Base-by-base conservation (phyloP, 2,329 filamentous ascomycete genomes). In the Alternaria sp. region DNA sequence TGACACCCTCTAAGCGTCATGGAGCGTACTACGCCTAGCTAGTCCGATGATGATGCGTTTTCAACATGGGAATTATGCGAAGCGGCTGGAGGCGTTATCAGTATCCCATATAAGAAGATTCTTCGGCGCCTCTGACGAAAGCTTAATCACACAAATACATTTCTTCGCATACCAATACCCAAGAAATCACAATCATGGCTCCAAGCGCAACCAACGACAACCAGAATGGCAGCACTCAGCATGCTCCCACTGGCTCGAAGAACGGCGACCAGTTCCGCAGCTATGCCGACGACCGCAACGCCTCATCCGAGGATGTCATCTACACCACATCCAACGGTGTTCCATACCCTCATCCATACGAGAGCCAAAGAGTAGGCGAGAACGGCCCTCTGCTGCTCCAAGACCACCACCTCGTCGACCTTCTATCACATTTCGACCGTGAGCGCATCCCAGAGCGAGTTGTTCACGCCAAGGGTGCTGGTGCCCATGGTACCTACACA, bases 271-370 rank as follows among this genome's bases (percentile, higher is more conserved):
- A 80, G 40, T 72, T 80, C 71, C 77, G 80, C 61, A 77, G 81
- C 67, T 85, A 85, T 68, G 73, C 72, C 53, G 82, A 82, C 32
- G 83, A 85, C 68, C 79, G 82, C 53, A 79, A 82, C 46, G 74
- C 82, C 12, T 73, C 76, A 9, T 78, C 81, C 4, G 72, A 83
- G 61, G 79, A 85, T 53, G 81, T 81, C 13, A 63, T 86, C 13
- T 90, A 90, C 76, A 81, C 84, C 28, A 85, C 86, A 46, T 84
- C 83, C 77, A 89, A 87, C 75, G 86, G 85, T 59, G 83, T 81
- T 1, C 86, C 87, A 1, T 82, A 87, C 67, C 81, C 87, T 9
- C 86, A 89, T 67, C 85, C 86, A 1, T 88, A 89, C 68, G 86
- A 87, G 70, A 73, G 83, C 0, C 86, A 89, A 76, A 80, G 86